Conservation (phyloP, 306 rosid species). For the Prunus fruticosa region DNA sequence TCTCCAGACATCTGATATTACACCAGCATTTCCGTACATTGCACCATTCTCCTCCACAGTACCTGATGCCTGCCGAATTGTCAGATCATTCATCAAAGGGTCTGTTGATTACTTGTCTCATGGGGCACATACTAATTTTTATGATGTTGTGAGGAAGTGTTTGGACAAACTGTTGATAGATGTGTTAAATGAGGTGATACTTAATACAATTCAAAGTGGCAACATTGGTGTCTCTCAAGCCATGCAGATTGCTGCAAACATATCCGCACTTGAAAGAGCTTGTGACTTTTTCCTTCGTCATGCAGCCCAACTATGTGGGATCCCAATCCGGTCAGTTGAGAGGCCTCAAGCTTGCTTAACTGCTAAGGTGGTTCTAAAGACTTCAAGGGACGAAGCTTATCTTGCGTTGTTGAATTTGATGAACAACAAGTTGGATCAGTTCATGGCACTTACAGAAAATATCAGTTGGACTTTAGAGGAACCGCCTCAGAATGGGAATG, state of each 20-base stretch:
- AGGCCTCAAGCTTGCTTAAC: constrained; percentile 63
- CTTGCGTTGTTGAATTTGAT: constrained; percentile 55
- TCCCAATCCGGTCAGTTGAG: constrained; percentile 49
- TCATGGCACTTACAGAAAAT: constrained; percentile 63
- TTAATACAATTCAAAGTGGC: constrained; percentile 50
- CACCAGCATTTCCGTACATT: constrained; percentile 91
- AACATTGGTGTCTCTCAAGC: constrained; percentile 74
- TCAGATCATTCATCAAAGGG: constrained; percentile 78
- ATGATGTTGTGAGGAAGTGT: constrained; percentile 66
- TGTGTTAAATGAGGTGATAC: constrained; percentile 63
- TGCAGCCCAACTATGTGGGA: constrained; percentile 66
- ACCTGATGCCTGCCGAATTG: constrained; percentile 73
- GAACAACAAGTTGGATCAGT: constrained; percentile 64
- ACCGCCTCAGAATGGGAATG: constrained; percentile 51
- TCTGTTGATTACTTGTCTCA: constrained; percentile 80
- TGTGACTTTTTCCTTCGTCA: constrained; percentile 79
- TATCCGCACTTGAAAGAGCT: constrained; percentile 81
- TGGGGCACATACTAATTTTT: constrained; percentile 42
- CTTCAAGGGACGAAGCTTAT: constrained; percentile 79
- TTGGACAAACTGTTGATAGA: constrained; percentile 70
- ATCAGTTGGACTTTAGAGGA: constrained; percentile 81
- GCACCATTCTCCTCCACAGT: constrained; percentile 89
- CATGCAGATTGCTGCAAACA: constrained; percentile 96
- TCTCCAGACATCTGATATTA: constrained; percentile 71
- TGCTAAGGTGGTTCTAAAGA: constrained; percentile 73